A percentile compares a stretch with the other conserved stretches of the same genome.
These are phyloP conservation scores for Sphaerobolus stellatus DNA, from an alignment of 1,284 basidiomycete species.

Conservation along the genomic window DNA sequence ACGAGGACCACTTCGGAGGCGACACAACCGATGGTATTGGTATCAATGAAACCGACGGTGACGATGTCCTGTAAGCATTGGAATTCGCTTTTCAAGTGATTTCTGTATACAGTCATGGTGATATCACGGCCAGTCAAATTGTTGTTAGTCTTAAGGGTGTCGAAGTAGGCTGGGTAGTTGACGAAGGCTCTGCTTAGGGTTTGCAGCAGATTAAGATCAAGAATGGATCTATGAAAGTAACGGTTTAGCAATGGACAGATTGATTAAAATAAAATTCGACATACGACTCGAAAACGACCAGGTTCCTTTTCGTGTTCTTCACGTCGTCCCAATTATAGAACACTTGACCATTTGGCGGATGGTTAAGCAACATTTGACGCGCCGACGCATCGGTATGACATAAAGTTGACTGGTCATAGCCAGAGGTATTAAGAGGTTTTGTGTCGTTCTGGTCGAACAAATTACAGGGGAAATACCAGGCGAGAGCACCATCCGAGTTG, in stretches of 20 bases:
- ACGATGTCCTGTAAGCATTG: slow-evolving; percentile 86
- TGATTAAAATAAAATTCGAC: slow-evolving; percentile 27
- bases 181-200: slow-evolving; percentile 83
- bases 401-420: slow-evolving; percentile 60
- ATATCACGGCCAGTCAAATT: slow-evolving; percentile 84
- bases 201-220: slow-evolving; percentile 83
- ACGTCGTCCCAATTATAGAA: slow-evolving; percentile 94
- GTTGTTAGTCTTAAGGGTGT: slow-evolving; percentile 73
- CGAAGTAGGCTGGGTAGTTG: slow-evolving; percentile 79
- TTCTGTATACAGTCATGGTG: slow-evolving; percentile 76
- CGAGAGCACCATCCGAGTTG: slow-evolving; percentile 50
- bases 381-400: slow-evolving; percentile 73
- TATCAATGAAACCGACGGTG: slow-evolving; percentile 92
- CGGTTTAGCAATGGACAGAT: neutral
- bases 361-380: slow-evolving; percentile 45
- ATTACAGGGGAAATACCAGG: slow-evolving; percentile 98
- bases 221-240: slow-evolving; percentile 63
- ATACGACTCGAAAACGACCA: slow-evolving; percentile 90
- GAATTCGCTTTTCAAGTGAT: slow-evolving; percentile 63
- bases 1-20: slow-evolving; percentile 94
- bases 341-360: slow-evolving; percentile 76
- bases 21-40: slow-evolving; percentile 91
- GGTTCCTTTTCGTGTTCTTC: slow-evolving; percentile 63
- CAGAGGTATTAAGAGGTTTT: slow-evolving; percentile 62
- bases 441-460: slow-evolving; percentile 75